phyloP scores from a whole-genome alignment of 2,329 filamentous ascomycete genomes.

The Cladosporium sp. region DNA sequence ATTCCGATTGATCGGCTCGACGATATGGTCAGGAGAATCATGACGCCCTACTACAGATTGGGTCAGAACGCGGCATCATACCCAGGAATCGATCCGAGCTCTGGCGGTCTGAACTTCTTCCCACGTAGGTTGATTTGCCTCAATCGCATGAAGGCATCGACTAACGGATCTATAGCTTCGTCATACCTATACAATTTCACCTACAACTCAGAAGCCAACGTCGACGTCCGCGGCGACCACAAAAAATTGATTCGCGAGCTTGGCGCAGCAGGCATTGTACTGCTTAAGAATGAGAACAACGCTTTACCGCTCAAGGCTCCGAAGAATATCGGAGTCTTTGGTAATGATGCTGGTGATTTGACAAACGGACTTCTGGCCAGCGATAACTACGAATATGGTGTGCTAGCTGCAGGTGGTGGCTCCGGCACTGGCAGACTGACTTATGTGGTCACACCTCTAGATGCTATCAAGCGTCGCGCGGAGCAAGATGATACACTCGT shows the following conservation, averaged over 20 bases:
- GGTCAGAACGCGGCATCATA: conserved; percentile 48
- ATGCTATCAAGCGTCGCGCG: conserved; percentile 36
- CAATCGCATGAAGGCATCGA: neutral
- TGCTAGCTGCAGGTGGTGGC: conserved; percentile 40
- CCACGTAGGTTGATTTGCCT: neutral
- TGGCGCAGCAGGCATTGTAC: conserved; percentile 38
- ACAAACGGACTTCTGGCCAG: conserved; percentile 43
- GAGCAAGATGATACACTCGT: conserved; percentile 38
- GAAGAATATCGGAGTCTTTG: conserved; percentile 36
- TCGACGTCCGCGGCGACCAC: conserved; percentile 37
- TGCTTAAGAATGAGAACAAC: conserved; percentile 48
- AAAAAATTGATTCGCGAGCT: conserved; percentile 35
- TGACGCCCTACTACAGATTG: conserved; percentile 54
- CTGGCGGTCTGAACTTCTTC: conserved; percentile 19
- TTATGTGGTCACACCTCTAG: conserved; percentile 38
- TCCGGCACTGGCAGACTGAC: conserved; percentile 38
- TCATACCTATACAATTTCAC: conserved; percentile 31
- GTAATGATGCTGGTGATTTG: conserved; percentile 38
- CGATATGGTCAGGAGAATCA: conserved; percentile 51
- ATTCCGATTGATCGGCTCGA: conserved; percentile 52
- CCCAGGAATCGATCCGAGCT: conserved; percentile 34
- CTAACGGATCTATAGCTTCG: neutral
- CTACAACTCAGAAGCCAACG: conserved; percentile 24
- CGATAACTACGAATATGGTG: conserved; percentile 36
- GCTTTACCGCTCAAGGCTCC: conserved; percentile 50